Evolutionary conservation across 495 filamentous ascomycete genomes (phyloP).

Genomic region (Aspergillus panamensis): DNA sequence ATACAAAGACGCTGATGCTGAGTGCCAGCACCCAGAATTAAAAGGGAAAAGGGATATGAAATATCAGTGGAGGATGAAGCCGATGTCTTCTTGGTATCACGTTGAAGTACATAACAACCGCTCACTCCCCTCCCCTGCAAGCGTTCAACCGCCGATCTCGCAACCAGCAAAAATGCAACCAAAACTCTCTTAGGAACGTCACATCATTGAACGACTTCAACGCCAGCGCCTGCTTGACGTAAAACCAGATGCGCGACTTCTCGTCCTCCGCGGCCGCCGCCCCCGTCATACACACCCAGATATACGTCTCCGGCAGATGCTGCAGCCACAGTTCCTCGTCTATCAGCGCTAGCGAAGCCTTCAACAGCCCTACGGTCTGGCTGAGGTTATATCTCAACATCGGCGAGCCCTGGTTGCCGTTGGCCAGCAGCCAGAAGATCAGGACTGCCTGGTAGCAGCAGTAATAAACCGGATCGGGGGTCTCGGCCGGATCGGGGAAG

Average conservation of each 20-base stretch:
- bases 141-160: too few relatives aligned
- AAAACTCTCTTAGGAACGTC: neutral
- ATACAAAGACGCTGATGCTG: too few relatives aligned
- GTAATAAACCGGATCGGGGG: neutral
- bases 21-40: too few relatives aligned
- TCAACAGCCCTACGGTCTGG: neutral
- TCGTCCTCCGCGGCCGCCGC: neutral
- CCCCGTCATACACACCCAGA: neutral
- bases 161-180: too few relatives aligned
- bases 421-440: neutral
- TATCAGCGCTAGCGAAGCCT: neutral
- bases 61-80: too few relatives aligned
- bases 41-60: too few relatives aligned
- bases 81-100: too few relatives aligned
- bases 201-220: constrained; percentile 1
- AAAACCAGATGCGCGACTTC: neutral
- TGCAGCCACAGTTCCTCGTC: neutral
- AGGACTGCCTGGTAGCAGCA: neutral
- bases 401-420: neutral
- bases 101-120: too few relatives aligned
- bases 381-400: neutral
- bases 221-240: neutral
- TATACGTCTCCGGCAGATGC: neutral
- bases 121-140: too few relatives aligned
- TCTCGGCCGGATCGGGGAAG: too few relatives aligned